Percentiles rank a stretch among this genome's conserved stretches.
phyloP scores from a whole-genome alignment of 176 grass and related monocot genomes.

The Saccharum spontaneum region DNA sequence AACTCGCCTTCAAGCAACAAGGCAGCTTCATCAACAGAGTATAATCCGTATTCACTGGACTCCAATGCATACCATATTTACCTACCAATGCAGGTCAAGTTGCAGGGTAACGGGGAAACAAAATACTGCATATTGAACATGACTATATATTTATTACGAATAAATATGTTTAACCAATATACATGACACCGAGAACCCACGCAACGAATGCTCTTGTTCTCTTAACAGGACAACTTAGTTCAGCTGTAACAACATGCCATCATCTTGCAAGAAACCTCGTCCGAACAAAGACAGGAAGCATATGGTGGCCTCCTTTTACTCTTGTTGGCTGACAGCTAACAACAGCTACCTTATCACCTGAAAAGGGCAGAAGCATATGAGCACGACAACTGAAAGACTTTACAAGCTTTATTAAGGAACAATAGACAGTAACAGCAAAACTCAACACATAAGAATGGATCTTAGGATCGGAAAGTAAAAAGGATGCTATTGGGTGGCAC shows the following conservation, averaged over 20 bases:
- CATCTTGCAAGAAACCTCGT: background rate
- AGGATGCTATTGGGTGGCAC: background rate
- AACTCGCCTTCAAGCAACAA: background rate
- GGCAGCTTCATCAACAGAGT: background rate
- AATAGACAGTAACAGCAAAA: slow-evolving; percentile 16
- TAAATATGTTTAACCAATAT: slow-evolving; percentile 35
- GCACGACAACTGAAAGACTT: background rate
- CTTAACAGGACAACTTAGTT: slow-evolving; percentile 36
- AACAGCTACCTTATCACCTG: slow-evolving; percentile 30
- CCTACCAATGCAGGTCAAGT: slow-evolving; percentile 7
- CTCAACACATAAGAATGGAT: slow-evolving; percentile 1
- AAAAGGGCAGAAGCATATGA: slow-evolving; percentile 27
- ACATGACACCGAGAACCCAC: slow-evolving; percentile 37
- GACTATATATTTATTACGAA: slow-evolving; percentile 31
- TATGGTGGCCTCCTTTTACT: slow-evolving; percentile 30
- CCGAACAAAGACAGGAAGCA: slow-evolving; percentile 5
- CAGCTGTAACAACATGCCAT: slow-evolving; percentile 29
- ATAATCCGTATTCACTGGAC: background rate
- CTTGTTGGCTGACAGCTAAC: slow-evolving; percentile 34
- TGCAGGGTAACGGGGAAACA: background rate
- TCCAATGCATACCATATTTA: background rate
- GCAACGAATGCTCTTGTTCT: slow-evolving; percentile 7
- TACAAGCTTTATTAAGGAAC: slow-evolving; percentile 19
- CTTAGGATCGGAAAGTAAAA: slow-evolving; percentile 2
- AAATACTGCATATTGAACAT: slow-evolving; percentile 20